phyloP scores from a whole-genome alignment of 1,139 yeast genomes.

The Hyphopichia pseudoburtonii region DNA sequence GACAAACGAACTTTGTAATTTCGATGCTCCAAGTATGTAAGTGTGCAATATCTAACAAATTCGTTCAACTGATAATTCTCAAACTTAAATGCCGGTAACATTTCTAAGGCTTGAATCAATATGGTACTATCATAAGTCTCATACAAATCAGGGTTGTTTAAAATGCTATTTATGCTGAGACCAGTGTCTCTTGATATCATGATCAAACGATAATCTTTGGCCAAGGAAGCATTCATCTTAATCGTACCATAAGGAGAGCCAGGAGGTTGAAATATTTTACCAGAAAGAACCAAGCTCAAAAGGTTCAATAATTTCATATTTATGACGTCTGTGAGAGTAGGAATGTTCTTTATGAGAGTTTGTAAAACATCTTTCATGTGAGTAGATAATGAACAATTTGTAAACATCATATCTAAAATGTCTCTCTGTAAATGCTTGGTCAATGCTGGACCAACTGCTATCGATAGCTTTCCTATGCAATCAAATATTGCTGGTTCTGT shows the following conservation, averaged over 20 bases:
- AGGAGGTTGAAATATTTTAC: slow-evolving; percentile 79
- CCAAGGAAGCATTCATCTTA: slow-evolving; percentile 62
- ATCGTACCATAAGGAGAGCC: slow-evolving; percentile 81
- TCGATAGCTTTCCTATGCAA: slow-evolving; percentile 82
- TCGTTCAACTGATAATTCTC: slow-evolving; percentile 77
- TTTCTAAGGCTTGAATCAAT: slow-evolving; percentile 66
- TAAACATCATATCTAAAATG: slow-evolving; percentile 73
- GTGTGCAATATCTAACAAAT: slow-evolving; percentile 80
- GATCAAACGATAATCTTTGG: slow-evolving; percentile 73
- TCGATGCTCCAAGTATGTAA: slow-evolving; percentile 77
- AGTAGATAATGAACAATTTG: slow-evolving; percentile 75
- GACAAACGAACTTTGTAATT: slow-evolving; percentile 77
- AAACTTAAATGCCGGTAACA: slow-evolving; percentile 74
- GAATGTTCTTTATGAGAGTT: slow-evolving; percentile 69
- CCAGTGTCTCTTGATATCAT: slow-evolving; percentile 71
- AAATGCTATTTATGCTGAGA: slow-evolving; percentile 33
- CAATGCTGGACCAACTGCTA: slow-evolving; percentile 92
- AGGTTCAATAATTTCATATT: slow-evolving; percentile 71
- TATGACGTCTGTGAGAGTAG: slow-evolving; percentile 73
- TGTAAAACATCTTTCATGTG: slow-evolving; percentile 75
- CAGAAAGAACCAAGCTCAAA: slow-evolving; percentile 78
- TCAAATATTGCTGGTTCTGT: slow-evolving; percentile 87
- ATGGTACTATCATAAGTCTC: slow-evolving; percentile 52
- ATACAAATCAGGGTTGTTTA: slow-evolving; percentile 39
- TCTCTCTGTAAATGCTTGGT: slow-evolving; percentile 86